Conservation (phyloP, 2,329 filamentous ascomycete genomes). For the Helotiales sp. region DNA sequence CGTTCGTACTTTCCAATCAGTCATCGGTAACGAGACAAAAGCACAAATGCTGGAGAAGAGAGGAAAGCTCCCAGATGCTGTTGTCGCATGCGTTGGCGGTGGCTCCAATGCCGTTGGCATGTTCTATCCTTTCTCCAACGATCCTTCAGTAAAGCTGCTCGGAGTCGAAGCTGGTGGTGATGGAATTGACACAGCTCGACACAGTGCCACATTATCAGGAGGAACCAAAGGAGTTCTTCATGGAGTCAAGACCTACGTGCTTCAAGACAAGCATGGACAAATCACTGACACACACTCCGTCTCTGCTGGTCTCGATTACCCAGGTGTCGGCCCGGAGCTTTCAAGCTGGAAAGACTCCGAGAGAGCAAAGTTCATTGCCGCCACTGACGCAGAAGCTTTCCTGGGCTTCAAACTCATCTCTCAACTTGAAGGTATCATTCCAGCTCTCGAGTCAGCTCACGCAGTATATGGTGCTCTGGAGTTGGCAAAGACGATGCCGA, state of each 20-base stretch:
- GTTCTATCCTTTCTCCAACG: slow-evolving; percentile 94
- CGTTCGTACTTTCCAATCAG: slow-evolving; percentile 94
- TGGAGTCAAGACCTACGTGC: slow-evolving; percentile 91
- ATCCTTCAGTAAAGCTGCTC: slow-evolving; percentile 80
- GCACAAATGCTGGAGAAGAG: slow-evolving; percentile 81
- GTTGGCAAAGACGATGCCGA: slow-evolving; percentile 87
- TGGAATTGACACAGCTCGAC: slow-evolving; percentile 79
- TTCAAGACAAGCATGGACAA: slow-evolving; percentile 91
- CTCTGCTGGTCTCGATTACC: slow-evolving; percentile 95
- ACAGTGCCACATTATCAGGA: slow-evolving; percentile 84
- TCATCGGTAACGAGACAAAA: slow-evolving; percentile 95
- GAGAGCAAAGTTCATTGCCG: slow-evolving; percentile 84
- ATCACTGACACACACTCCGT: slow-evolving; percentile 95
- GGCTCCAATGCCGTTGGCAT: slow-evolving; percentile 95
- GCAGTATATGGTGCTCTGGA: slow-evolving; percentile 88
- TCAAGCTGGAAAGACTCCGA: slow-evolving; percentile 88
- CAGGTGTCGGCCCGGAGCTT: slow-evolving; percentile 92
- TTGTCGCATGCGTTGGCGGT: slow-evolving; percentile 94
- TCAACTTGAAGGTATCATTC: slow-evolving; percentile 94
- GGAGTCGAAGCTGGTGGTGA: slow-evolving; percentile 96
- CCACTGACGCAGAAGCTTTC: slow-evolving; percentile 90
- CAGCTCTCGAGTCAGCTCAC: slow-evolving; percentile 90
- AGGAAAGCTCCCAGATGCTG: slow-evolving; percentile 89
- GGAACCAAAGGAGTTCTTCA: slow-evolving; percentile 92
- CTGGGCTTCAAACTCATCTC: slow-evolving; percentile 81